Evolutionary conservation across 768 basidiomycete species (phyloP), one percentile per base, ranked within the genome.

Genomic region (Trametes meyenii): DNA sequence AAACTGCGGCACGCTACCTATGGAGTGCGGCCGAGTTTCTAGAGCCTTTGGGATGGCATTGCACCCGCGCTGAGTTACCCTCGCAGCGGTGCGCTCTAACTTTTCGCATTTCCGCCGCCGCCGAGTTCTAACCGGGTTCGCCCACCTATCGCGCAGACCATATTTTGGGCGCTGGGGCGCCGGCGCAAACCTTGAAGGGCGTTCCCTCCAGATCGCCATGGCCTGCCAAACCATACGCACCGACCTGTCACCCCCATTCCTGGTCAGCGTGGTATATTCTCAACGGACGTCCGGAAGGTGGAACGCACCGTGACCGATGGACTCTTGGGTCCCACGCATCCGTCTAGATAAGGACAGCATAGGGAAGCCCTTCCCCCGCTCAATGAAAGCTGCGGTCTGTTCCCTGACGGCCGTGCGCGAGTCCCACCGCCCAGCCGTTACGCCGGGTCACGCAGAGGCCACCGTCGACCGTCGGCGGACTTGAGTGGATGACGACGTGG

Each of bases 381-480:
- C 33, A 17, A 35, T 17, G 46, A 23, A 16, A 23, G n/a, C 55
- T 56, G 55, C 55, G 55, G 55, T 48, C 44, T 56, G 5, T 45
- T 33, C 44, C 54, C 44, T 52, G 51, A 23, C 51, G 51, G 45
- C 14, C 46, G 55, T 55, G 54, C 54, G 55, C 45, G 24, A 36
- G 33, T 21, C 26, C 16, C 51, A 19, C 39, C 39, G 4, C 8
- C 3, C 39, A 21, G 51, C 51, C 51, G 13, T 42, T 26, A 8
- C 4, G 10, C 51, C 39, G 51, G 51, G 23, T 42, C 38, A 21
- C 19, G 38, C 38, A 42, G 38, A 5, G 23, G 14, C 39, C 38
- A 40, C 38, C 39, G 51, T 24, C 19, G 29, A 46, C 55, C 36
- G 5, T 39, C 45, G 35, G 55, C 55, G 55, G 55, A 56, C 54